A percentile compares a stretch with the other conserved stretches of the same genome.
Conservation (phyloP, 108 stramenopile genomes). For the Aurantiochytrium sp. region DNA sequence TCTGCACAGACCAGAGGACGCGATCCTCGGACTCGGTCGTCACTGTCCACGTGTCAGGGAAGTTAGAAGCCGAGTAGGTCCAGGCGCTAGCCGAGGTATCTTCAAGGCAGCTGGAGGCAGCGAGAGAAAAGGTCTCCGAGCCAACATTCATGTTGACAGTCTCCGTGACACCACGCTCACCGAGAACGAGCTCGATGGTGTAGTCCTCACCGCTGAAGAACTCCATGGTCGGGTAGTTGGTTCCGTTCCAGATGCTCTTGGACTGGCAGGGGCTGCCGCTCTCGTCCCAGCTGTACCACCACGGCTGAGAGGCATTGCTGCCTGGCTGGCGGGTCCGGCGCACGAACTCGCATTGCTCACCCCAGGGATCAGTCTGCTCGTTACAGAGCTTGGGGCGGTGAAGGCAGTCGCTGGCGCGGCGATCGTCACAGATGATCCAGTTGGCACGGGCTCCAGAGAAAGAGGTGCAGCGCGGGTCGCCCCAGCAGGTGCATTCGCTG, state of each 20-base stretch:
- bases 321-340: not conserved
- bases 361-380: not conserved
- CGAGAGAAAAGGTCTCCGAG: not conserved
- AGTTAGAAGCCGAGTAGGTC: not conserved
- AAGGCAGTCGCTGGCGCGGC: not conserved
- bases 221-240: too few species aligned
- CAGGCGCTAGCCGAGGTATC: not conserved
- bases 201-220: too few species aligned
- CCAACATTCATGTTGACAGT: not conserved
- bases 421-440: slow-evolving; percentile 10
- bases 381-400: not conserved
- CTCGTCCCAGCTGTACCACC: not conserved
- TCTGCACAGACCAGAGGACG: not conserved
- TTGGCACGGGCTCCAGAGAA: not conserved
- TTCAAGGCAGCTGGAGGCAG: not conserved
- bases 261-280: too few species aligned
- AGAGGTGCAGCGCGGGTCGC: not conserved
- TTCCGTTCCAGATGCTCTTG: too few species aligned
- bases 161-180: not conserved
- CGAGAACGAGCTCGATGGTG: too few species aligned
- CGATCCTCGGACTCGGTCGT: not conserved
- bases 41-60: not conserved
- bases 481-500: not conserved
- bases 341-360: not conserved
- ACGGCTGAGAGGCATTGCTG: too few species aligned